phyloP scores from a whole-genome alignment of 306 rosid genomes.

The Cicer cuneatum region DNA sequence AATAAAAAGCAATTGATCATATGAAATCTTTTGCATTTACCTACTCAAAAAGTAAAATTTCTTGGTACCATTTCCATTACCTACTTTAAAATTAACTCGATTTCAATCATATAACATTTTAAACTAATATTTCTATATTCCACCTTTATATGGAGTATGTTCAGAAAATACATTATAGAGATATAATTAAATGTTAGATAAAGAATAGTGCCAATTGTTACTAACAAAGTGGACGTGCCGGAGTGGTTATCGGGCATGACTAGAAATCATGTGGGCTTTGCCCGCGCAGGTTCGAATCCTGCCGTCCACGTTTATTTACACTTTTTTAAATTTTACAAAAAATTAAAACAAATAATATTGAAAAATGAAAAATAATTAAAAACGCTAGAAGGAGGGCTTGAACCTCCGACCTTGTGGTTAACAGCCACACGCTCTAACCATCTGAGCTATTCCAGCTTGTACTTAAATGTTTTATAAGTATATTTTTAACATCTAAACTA shows the following conservation, averaged over 20 bases:
- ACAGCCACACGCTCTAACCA: slow-evolving; percentile 57
- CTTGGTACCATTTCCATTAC: too few relatives aligned
- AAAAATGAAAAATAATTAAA: background rate
- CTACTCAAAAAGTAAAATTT: too few relatives aligned
- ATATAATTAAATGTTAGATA: too few relatives aligned
- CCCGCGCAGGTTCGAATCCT: slow-evolving; percentile 41
- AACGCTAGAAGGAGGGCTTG: slow-evolving; percentile 47
- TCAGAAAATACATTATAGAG: too few relatives aligned
- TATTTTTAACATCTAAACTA: too few relatives aligned
- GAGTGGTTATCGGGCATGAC: slow-evolving; percentile 39
- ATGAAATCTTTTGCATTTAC: too few relatives aligned
- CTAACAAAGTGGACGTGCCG: slow-evolving; percentile 2
- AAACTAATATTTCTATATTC: too few relatives aligned
- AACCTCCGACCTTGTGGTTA: slow-evolving; percentile 57
- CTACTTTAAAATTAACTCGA: too few relatives aligned
- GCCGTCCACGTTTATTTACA: background rate
- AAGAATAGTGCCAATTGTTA: rapidly evolving
- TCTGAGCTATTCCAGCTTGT: slow-evolving; percentile 54
- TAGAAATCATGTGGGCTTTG: slow-evolving; percentile 35
- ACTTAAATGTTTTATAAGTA: too few relatives aligned
- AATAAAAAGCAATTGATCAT: too few relatives aligned
- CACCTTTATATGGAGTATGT: too few relatives aligned
- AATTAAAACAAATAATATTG: rapidly evolving
- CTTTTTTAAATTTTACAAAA: background rate
- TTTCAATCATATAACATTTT: too few relatives aligned